Conservation (phyloP, 2,329 filamentous ascomycete species). For the Chaetothyriales sp. region DNA sequence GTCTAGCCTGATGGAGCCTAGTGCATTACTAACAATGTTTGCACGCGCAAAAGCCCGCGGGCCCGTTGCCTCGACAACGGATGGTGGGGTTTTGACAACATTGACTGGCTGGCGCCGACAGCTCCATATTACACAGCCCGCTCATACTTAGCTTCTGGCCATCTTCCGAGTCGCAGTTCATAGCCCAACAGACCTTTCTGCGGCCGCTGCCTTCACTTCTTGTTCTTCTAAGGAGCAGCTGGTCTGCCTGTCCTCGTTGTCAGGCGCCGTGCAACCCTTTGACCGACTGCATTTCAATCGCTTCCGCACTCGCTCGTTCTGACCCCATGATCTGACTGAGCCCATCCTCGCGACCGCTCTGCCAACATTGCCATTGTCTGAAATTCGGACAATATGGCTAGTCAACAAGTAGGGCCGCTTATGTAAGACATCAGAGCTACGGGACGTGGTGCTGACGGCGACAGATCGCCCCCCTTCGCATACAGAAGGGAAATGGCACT, state of each 20-base stretch:
- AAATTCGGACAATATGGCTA: background rate
- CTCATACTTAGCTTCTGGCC: conserved; percentile 3
- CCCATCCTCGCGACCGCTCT: conserved; percentile 2
- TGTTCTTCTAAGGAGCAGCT: conserved; percentile 9
- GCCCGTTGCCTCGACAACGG: background rate
- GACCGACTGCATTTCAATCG: conserved; percentile 6
- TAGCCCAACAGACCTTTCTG: conserved; percentile 5
- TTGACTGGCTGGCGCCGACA: background rate
- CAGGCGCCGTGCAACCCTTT: conserved; percentile 2
- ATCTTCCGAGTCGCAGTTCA: conserved; percentile 1
- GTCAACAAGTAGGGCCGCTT: background rate
- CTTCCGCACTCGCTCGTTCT: conserved; percentile 8
- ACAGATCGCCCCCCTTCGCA: conserved; percentile 22
- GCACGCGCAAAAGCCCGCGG: too few species aligned
- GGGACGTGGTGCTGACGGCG: background rate
- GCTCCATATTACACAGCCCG: background rate
- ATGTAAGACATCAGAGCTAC: background rate
- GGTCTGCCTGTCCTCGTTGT: conserved; percentile 10
- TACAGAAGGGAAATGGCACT: conserved; percentile 30
- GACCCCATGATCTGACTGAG: conserved; percentile 17
- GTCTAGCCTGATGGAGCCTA: background rate
- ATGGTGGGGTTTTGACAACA: background rate
- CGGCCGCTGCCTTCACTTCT: conserved; percentile 4
- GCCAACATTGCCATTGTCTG: conserved; percentile 16
- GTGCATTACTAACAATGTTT: background rate